These are phyloP conservation scores for Moniliella sp. DNA, from an alignment of 1,284 basidiomycete species.

Conservation along the genomic window DNA sequence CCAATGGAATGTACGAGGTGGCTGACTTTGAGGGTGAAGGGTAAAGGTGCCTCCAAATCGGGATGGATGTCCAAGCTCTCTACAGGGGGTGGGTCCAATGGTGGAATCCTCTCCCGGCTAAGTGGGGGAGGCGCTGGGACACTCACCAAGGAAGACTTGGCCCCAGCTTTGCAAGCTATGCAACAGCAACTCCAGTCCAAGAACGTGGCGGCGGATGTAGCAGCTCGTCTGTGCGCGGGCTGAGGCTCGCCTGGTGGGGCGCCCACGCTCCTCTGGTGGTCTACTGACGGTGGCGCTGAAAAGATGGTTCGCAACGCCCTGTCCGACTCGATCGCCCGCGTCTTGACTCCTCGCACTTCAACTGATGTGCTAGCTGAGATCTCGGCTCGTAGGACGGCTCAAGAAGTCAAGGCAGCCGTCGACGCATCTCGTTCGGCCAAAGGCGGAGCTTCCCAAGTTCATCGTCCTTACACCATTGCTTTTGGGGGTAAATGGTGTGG, in stretches of 20 bases:
- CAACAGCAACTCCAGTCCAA: constrained; percentile 94
- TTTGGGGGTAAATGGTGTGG: constrained; percentile 98
- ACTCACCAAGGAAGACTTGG: constrained; percentile 59
- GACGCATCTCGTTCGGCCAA: too few species aligned
- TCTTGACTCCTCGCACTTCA: constrained; percentile 83
- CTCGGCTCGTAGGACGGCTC: too few species aligned
- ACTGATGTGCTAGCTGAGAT: constrained; percentile 71
- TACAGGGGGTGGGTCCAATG: too few species aligned
- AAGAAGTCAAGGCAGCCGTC: too few species aligned
- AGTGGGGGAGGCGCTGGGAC: constrained; percentile 48
- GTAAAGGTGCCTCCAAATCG: too few species aligned
- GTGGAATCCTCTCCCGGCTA: constrained; percentile 42
- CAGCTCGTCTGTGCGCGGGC: constrained; percentile 83
- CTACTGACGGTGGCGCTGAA: constrained; percentile 46
- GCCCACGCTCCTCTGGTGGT: too few species aligned
- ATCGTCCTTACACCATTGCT: constrained; percentile 90
- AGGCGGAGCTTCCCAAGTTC: too few species aligned
- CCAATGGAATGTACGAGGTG: constrained; percentile 72
- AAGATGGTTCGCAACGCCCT: constrained; percentile 63
- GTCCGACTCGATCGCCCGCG: constrained; percentile 66
- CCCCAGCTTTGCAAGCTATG: constrained; percentile 75
- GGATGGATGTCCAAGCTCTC: too few species aligned
- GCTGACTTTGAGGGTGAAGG: constrained; percentile 48
- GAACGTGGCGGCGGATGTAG: constrained; percentile 87
- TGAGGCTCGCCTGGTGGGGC: constrained; percentile 65